These are phyloP conservation scores for Amanita brunnescens DNA, from an alignment of 768 basidiomycete genomes.

Conservation along the genomic window DNA sequence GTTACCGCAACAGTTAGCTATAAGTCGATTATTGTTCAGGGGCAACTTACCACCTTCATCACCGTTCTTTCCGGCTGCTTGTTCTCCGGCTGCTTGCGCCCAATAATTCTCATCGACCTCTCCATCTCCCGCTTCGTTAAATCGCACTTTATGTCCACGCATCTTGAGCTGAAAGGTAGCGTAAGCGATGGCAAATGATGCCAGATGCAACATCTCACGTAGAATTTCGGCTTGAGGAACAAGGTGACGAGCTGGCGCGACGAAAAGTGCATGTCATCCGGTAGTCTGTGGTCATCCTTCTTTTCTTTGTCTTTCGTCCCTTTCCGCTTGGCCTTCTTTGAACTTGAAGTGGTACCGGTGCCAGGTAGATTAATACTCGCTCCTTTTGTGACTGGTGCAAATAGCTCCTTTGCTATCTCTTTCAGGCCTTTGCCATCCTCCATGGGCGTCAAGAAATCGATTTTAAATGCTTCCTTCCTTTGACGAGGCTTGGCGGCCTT, in stretches of 20 bases:
- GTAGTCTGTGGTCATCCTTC: slow-evolving; percentile 69
- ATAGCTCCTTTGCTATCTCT: slow-evolving; percentile 59
- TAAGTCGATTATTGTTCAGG: neutral
- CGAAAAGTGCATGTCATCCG: slow-evolving; percentile 97
- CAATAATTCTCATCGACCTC: slow-evolving; percentile 97
- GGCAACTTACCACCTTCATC: slow-evolving; percentile 53
- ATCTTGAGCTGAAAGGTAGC: slow-evolving; percentile 61
- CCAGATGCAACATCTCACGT: slow-evolving; percentile 40
- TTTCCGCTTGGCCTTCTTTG: slow-evolving; percentile 40
- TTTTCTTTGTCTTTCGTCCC: slow-evolving; percentile 46
- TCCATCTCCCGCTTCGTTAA: slow-evolving; percentile 61
- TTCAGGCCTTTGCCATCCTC: slow-evolving; percentile 53
- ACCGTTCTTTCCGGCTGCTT: slow-evolving; percentile 42
- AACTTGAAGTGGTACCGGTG: slow-evolving; percentile 33
- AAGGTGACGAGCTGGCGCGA: slow-evolving; percentile 83
- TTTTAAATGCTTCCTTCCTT: slow-evolving; percentile 76
- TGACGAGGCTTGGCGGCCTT: slow-evolving; percentile 49
- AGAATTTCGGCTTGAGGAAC: slow-evolving; percentile 94
- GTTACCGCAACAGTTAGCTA: slow-evolving; percentile 11
- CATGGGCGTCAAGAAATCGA: slow-evolving; percentile 63
- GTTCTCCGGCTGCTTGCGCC: slow-evolving; percentile 89
- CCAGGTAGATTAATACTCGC: slow-evolving; percentile 61
- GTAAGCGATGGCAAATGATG: slow-evolving; percentile 3
- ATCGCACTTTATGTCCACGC: slow-evolving; percentile 60
- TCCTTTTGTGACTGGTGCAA: slow-evolving; percentile 67